Base-by-base conservation (phyloP, 345 rosid genomes). In the Turritis glabra region DNA sequence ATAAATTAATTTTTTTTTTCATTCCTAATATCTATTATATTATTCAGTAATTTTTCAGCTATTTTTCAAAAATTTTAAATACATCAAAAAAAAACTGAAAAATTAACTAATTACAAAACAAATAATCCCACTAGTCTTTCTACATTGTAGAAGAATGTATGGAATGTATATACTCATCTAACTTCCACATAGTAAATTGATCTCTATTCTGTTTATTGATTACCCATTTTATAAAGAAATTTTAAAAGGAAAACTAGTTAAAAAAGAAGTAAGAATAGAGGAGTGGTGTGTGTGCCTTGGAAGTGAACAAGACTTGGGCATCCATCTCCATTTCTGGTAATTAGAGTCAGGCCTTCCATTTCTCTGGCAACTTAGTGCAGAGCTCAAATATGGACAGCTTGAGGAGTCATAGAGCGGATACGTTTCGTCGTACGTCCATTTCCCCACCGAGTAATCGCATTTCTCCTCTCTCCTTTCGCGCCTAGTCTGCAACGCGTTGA, bases 341-440 rank as follows among this genome's bases (percentile, higher is more conserved):
- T 81, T 82, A 57, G 95, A 88, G 81, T 94, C 98, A 5, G 98
- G 98, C 48, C 98, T 77, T 53, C 98, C 98, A 79, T 94, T 94
- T 64, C 57, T 87, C 71, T 87, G 94, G 65, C 98, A 94, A 53
- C 87, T 86, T 11, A 94, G 86, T 0, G 95, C 84, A 25, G 89
- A 82, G 62, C 90, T 88, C 40, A 94, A 81, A 71, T 91, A 94
- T 3, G 98, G 98, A 71, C 97, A 94, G 64, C 43, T 76, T 14
- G 95, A 79, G 64, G 95, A 79, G 64, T 87, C 97, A 71, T 94
- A 94, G 14, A 94, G 86, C 32, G 97, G 97, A 66, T 94, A 91
- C 2, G 98, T 76, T 60, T 71, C 43, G 46, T 94, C 98, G 72
- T 77, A 82, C 22, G 83, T 83, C 98, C 98, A 91, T 79, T 87